A percentile compares a stretch with the other conserved stretches of the same genome.
These are phyloP conservation scores for Nephelium lappaceum DNA, from an alignment of 345 rosid species.

Conservation along the genomic window DNA sequence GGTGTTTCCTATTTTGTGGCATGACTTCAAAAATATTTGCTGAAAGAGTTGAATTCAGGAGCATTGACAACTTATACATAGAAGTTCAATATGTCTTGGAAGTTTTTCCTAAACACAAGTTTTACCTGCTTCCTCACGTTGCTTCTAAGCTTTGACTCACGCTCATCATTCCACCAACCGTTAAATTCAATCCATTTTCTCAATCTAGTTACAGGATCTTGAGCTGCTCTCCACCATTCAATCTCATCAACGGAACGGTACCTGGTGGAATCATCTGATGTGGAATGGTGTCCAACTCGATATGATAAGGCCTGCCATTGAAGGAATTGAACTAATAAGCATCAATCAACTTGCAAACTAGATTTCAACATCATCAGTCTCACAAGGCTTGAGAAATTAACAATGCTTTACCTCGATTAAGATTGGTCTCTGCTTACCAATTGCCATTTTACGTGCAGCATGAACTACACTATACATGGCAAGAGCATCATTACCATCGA, in stretches of 20 bases:
- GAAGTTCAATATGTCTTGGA: not conserved
- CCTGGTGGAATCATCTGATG: constrained; percentile 93
- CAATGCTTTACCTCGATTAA: constrained; percentile 65
- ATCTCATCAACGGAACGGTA: constrained; percentile 78
- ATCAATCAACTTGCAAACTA: not conserved
- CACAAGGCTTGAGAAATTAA: not conserved
- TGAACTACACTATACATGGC: constrained; percentile 80
- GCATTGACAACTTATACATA: not conserved
- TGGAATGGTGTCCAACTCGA: constrained; percentile 88
- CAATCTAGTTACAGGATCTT: constrained; percentile 69
- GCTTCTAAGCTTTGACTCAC: constrained; percentile 64
- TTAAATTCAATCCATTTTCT: constrained; percentile 69
- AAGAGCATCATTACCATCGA: constrained; percentile 91
- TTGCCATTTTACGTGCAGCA: constrained; percentile 77
- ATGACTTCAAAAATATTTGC: not conserved
- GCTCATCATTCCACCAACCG: constrained; percentile 79
- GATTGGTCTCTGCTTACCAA: constrained; percentile 70
- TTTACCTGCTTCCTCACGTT: constrained; percentile 70
- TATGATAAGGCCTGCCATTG: constrained; percentile 75
- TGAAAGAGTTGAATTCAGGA: not conserved
- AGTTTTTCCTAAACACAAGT: not conserved
- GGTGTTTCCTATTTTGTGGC: not conserved
- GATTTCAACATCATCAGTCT: not conserved
- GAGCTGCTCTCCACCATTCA: constrained; percentile 61
- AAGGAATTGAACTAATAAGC: not conserved